phyloP scores from a whole-genome alignment of 345 rosid genomes.

The Hibiscus tridactylites region DNA sequence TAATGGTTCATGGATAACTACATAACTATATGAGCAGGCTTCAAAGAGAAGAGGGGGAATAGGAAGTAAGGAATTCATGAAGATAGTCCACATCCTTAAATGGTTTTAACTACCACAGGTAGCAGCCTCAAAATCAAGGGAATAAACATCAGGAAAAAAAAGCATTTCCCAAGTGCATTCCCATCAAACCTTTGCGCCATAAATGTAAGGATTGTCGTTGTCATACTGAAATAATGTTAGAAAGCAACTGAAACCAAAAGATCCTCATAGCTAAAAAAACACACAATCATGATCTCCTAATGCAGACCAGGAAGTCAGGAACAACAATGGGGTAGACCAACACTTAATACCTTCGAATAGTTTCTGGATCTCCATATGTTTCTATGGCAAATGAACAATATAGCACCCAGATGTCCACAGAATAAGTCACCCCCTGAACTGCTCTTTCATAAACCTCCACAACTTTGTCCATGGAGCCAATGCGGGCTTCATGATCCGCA shows the following conservation, averaged over 20 bases:
- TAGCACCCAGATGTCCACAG: conserved; percentile 96
- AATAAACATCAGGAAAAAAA: conserved; percentile 23
- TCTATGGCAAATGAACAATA: conserved; percentile 73
- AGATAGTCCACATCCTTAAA: conserved; percentile 23
- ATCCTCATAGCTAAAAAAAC: conserved; percentile 27
- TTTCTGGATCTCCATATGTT: conserved; percentile 93
- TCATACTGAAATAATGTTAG: conserved; percentile 67
- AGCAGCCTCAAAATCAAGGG: conserved; percentile 27
- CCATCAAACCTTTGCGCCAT: conserved; percentile 62
- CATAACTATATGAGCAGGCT: conserved; percentile 31
- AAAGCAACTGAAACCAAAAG: conserved; percentile 31
- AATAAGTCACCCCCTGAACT: conserved; percentile 84
- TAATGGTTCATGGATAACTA: conserved; percentile 25
- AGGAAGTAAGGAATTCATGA: conserved; percentile 19
- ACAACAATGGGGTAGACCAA: conserved; percentile 12
- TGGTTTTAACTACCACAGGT: conserved; percentile 25
- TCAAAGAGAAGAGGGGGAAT: conserved; percentile 20
- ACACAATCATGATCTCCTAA: conserved; percentile 22
- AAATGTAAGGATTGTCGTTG: conserved; percentile 59
- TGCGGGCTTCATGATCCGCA: conserved; percentile 89
- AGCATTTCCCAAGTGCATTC: conserved; percentile 38
- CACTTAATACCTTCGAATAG: conserved; percentile 77
- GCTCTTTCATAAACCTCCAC: conserved; percentile 96
- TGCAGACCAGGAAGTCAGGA: conserved; percentile 21
- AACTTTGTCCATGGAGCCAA: conserved; percentile 85